Evolutionary conservation across 192 early-diverging fungal genomes (phyloP), one percentile per base, ranked within the genome.

Genomic region (Backusella parvicylindrica): DNA sequence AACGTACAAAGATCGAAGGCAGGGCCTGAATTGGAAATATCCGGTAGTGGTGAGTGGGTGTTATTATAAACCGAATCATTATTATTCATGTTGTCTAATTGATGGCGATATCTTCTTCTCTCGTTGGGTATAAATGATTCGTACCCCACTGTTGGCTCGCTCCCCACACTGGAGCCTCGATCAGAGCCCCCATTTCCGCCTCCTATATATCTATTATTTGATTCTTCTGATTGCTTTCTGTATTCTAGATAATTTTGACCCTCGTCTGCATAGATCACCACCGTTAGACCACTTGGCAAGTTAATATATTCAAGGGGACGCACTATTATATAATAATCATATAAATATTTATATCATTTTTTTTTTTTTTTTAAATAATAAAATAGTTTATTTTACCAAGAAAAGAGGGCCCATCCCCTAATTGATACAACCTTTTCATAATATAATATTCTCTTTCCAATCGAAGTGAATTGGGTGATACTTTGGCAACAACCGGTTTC

Each of bases 391-490:
- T 33, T 41, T 74, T 78, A 78, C 77, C 77, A 33, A 79, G 23
- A 73, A 47, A 79, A 18, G 74, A 75, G 4, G 74, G 50, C 1
- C 78, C 78, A 56, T 79, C 78, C 2, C 69, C 35, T 23, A 74
- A 40, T 49, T 79, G 60, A 40, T 72, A 79, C 28, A 79, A 28
- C 38, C 78, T 69, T 16, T 71, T 75, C 30, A 76, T 64, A 8
- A 75, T 79, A 33, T 79, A 69, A 43, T 60, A 79, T 38, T 79
- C 74, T 68, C 78, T 67, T 64, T 79, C 78, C 18, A 79, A 16
- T n/a, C 63, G 60, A 3, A 79, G 70, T 26, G 74, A 72, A 37
- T 75, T 75, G 28, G 69, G 32, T 13, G 78, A 75, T 67, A 79
- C 69, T 56, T 79, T 79, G 31, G 78, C 78, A 18, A 79, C 30